Evolutionary conservation across 352 stramenopile species (phyloP).

Genomic region (Globisporangium cylindrosporum): DNA sequence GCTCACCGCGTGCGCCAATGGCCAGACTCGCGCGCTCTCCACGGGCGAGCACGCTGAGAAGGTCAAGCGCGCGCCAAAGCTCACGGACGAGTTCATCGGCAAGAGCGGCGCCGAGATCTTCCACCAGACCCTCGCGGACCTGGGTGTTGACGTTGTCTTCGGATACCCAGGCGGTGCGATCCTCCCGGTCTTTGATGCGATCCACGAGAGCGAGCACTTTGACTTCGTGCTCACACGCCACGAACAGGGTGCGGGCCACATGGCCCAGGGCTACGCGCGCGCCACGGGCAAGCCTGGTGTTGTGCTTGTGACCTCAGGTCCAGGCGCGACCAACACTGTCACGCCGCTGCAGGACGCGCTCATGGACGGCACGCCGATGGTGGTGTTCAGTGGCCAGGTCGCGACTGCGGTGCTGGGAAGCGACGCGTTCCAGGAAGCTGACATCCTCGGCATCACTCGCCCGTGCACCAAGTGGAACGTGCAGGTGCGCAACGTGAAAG

Average conservation of each 20-base stretch:
- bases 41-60: slow-evolving; percentile 27
- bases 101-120: slow-evolving; percentile 93
- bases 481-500: slow-evolving; percentile 94
- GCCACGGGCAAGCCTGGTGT: slow-evolving; percentile 88
- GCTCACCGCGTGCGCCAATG: slow-evolving; percentile 9
- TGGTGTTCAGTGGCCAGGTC: slow-evolving; percentile 94
- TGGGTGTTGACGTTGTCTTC: slow-evolving; percentile 91
- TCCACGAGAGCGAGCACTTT: slow-evolving; percentile 86
- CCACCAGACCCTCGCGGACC: slow-evolving; percentile 90
- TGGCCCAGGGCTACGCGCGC: slow-evolving; percentile 83
- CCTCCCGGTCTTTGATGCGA: slow-evolving; percentile 93
- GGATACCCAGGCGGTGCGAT: slow-evolving; percentile 94
- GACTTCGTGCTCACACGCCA: slow-evolving; percentile 81
- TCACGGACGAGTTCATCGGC: slow-evolving; percentile 87
- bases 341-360: slow-evolving; percentile 93
- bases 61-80: slow-evolving; percentile 40
- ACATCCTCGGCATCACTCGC: slow-evolving; percentile 82
- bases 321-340: slow-evolving; percentile 93
- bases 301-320: slow-evolving; percentile 92
- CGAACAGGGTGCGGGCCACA: slow-evolving; percentile 82
- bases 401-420: slow-evolving; percentile 89
- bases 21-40: slow-evolving; percentile 33
- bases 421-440: slow-evolving; percentile 92
- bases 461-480: slow-evolving; percentile 97
- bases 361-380: slow-evolving; percentile 93